phyloP scores from a whole-genome alignment of 108 stramenopile species.

The Skeletonema potamos region DNA sequence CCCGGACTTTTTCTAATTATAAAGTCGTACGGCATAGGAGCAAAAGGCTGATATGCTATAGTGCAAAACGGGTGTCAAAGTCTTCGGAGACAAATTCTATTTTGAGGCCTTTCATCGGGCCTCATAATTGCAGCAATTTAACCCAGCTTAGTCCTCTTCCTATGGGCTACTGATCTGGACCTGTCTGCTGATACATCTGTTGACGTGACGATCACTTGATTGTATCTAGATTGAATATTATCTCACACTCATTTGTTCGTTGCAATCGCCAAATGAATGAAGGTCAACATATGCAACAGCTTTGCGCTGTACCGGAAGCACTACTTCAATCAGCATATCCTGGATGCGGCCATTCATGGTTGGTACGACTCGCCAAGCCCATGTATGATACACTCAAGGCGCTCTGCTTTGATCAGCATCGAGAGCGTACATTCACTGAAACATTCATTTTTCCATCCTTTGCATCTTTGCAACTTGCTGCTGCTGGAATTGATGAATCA shows the following conservation, averaged over 20 bases:
- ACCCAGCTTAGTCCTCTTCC: constrained; percentile 15
- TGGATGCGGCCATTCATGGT: constrained; percentile 37
- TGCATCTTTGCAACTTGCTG: constrained; percentile 62
- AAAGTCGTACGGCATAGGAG: constrained; percentile 13
- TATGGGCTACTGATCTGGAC: constrained; percentile 20
- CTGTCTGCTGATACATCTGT: constrained; percentile 22
- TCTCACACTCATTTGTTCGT: constrained; percentile 1
- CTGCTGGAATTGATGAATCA: constrained; percentile 49
- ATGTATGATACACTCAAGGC: constrained; percentile 81
- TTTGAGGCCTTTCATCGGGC: constrained; percentile 9
- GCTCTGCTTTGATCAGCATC: constrained; percentile 62
- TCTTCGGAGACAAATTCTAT: constrained; percentile 16
- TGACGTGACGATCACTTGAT: not conserved
- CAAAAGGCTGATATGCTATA: constrained; percentile 14
- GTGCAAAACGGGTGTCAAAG: constrained; percentile 28
- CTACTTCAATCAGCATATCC: constrained; percentile 29
- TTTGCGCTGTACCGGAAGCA: constrained; percentile 46
- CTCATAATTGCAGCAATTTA: constrained; percentile 5
- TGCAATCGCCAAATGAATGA: not conserved
- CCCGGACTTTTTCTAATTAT: constrained; percentile 13
- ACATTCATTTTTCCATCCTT: constrained; percentile 69
- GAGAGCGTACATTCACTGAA: constrained; percentile 76
- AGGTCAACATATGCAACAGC: constrained; percentile 59
- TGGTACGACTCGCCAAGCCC: constrained; percentile 70
- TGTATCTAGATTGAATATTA: not conserved